A percentile compares a stretch with the other conserved stretches of the same genome.
phyloP scores from a whole-genome alignment of 2,329 filamentous ascomycete species.

The Plenodomus lindquistii region DNA sequence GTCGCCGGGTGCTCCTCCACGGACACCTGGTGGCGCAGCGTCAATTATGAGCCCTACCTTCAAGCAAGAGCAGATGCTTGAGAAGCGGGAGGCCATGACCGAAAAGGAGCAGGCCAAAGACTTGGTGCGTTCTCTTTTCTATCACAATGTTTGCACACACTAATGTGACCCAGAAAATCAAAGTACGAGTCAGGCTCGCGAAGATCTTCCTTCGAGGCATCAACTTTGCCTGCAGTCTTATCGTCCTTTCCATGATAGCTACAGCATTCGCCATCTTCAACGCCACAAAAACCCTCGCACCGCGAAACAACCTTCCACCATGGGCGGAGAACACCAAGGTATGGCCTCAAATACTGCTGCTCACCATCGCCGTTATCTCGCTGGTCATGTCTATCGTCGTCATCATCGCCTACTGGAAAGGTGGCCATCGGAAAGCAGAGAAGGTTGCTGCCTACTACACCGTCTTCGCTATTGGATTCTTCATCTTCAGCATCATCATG shows the following conservation, averaged over 20 bases:
- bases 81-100: constrained; percentile 79
- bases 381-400: constrained; percentile 77
- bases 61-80: constrained; percentile 80
- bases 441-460: constrained; percentile 96
- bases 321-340: constrained; percentile 80
- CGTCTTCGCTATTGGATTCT: constrained; percentile 89
- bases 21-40: constrained; percentile 57
- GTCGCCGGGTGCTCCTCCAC: constrained; percentile 77
- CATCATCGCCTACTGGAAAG: constrained; percentile 83
- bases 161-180: constrained; percentile 74
- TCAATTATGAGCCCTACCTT: constrained; percentile 89
- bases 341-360: constrained; percentile 88
- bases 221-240: constrained; percentile 95
- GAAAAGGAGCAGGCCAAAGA: constrained; percentile 88
- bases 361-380: constrained; percentile 79
- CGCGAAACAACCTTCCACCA: constrained; percentile 77
- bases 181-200: constrained; percentile 85
- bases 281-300: constrained; percentile 73
- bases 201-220: constrained; percentile 94
- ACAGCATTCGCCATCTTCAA: constrained; percentile 93
- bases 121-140: constrained; percentile 66
- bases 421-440: constrained; percentile 85
- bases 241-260: constrained; percentile 87
- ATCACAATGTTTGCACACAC: constrained; percentile 3
- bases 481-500: constrained; percentile 89